A percentile compares a stretch with the other conserved stretches of the same genome.
phyloP scores from a whole-genome alignment of 2,329 filamentous ascomycete species.

The Sclerotinia subarctica region DNA sequence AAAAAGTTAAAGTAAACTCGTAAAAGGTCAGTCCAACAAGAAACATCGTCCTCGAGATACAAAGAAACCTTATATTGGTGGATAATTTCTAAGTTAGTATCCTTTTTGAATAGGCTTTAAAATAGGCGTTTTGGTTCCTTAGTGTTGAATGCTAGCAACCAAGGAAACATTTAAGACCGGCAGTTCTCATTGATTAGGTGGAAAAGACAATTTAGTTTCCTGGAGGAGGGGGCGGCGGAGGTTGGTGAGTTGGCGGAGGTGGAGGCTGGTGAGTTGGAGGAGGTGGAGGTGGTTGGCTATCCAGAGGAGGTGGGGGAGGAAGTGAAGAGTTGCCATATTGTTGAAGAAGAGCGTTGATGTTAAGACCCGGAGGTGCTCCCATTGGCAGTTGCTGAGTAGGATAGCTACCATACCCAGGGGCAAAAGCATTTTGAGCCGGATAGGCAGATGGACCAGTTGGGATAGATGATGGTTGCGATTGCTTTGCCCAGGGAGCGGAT shows the following conservation, averaged over 20 bases:
- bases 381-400: slow-evolving; percentile 44
- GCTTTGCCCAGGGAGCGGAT: slow-evolving; percentile 42
- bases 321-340: slow-evolving; percentile 51
- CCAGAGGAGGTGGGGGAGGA: slow-evolving; percentile 52
- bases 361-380: slow-evolving; percentile 41
- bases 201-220: slow-evolving; percentile 13
- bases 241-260: slow-evolving; percentile 48
- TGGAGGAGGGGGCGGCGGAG: slow-evolving; percentile 29
- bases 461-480: slow-evolving; percentile 41
- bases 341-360: slow-evolving; percentile 62
- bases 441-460: slow-evolving; percentile 34
- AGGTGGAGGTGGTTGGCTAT: slow-evolving; percentile 31
- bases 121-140: not conserved
- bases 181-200: not conserved
- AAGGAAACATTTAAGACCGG: not conserved
- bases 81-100: slow-evolving; percentile 14
- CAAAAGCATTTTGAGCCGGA: slow-evolving; percentile 48
- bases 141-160: not conserved
- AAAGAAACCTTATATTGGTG: not conserved
- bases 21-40: not conserved
- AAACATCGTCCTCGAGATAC: not conserved
- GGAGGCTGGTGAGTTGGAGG: slow-evolving; percentile 58
- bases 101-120: not conserved
- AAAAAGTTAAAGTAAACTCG: not conserved
- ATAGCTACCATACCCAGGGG: slow-evolving; percentile 38